Percentiles rank a stretch among this genome's conserved stretches.
Evolutionary conservation across 768 basidiomycete genomes (phyloP).

Genomic region (Chalciporus piperatus): DNA sequence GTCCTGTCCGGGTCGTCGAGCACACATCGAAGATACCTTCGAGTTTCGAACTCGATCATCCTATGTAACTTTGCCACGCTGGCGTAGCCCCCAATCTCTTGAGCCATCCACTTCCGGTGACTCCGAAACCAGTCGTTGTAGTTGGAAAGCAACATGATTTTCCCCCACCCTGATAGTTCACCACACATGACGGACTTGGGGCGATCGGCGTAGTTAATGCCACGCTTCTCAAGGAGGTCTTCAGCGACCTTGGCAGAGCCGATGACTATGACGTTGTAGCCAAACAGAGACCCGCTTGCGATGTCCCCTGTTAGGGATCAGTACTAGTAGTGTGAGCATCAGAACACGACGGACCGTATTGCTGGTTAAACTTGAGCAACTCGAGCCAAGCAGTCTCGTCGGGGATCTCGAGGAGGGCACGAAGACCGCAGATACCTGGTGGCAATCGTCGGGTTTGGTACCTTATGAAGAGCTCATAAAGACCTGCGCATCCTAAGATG

Average conservation of each 20-base stretch:
- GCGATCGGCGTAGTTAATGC: constrained; percentile 38
- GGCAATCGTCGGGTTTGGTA: constrained; percentile 7
- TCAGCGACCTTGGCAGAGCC: constrained; percentile 40
- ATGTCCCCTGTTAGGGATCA: constrained; percentile 12
- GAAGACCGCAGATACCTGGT: constrained; percentile 15
- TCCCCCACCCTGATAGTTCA: constrained; percentile 21
- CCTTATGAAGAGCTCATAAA: not conserved
- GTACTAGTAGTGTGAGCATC: not conserved
- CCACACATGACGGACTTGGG: constrained; percentile 20
- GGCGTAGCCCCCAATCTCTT: constrained; percentile 13
- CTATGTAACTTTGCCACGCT: constrained; percentile 8
- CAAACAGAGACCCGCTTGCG: constrained; percentile 9
- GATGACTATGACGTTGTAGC: constrained; percentile 40
- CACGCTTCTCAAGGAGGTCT: constrained; percentile 47
- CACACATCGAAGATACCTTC: constrained; percentile 7
- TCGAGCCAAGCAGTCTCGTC: constrained; percentile 11
- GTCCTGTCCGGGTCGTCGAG: constrained; percentile 7
- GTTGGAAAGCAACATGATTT: constrained; percentile 16
- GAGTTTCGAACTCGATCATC: constrained; percentile 19
- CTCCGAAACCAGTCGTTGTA: constrained; percentile 12
- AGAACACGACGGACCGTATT: constrained; percentile 6
- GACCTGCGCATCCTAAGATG: not conserved
- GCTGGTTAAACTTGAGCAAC: constrained; percentile 7
- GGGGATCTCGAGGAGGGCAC: constrained; percentile 10
- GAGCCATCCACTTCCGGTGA: constrained; percentile 19